Conservation (phyloP, 164 flowering plant genomes). For the Stephania japonica region DNA sequence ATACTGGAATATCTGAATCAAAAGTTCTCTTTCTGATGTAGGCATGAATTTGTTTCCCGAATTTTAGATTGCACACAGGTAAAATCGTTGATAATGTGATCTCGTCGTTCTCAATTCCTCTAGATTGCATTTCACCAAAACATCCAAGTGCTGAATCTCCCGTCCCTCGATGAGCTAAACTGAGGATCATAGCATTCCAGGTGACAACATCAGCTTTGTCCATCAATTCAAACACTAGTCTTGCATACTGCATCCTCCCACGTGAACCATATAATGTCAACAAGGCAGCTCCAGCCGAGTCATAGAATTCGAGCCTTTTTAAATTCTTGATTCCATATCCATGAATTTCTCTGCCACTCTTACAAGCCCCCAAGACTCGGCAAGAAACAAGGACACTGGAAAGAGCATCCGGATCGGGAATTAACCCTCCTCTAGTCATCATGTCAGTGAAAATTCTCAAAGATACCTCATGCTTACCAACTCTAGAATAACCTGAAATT, state of each 20-base stretch:
- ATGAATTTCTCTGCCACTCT: constrained; percentile 41
- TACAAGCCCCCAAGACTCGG: constrained; percentile 24
- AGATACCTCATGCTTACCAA: constrained; percentile 33
- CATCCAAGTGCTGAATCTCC: constrained; percentile 28
- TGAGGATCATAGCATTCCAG: constrained; percentile 61
- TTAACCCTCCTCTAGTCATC: constrained; percentile 23
- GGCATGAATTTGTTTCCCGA: constrained; percentile 50
- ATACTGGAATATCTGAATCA: constrained; percentile 19
- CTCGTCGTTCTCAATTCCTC: constrained; percentile 29
- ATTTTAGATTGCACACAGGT: constrained; percentile 36
- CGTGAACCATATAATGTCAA: constrained; percentile 34
- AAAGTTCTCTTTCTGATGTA: constrained; percentile 24
- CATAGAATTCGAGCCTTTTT: constrained; percentile 19
- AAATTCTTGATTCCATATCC: constrained; percentile 37
- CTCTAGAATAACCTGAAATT: constrained; percentile 45
- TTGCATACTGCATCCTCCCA: constrained; percentile 27
- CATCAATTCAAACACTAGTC: constrained; percentile 38
- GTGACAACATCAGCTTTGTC: constrained; percentile 41
- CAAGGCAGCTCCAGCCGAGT: constrained; percentile 46
- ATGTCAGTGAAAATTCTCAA: constrained; percentile 38
- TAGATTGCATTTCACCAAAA: constrained; percentile 36
- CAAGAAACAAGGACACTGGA: constrained; percentile 41
- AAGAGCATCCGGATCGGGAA: constrained; percentile 42
- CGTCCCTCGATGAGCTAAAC: constrained; percentile 27
- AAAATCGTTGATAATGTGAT: constrained; percentile 39